phyloP scores from a whole-genome alignment of 1,139 yeast species.

The Kluyveromyces sp. region DNA sequence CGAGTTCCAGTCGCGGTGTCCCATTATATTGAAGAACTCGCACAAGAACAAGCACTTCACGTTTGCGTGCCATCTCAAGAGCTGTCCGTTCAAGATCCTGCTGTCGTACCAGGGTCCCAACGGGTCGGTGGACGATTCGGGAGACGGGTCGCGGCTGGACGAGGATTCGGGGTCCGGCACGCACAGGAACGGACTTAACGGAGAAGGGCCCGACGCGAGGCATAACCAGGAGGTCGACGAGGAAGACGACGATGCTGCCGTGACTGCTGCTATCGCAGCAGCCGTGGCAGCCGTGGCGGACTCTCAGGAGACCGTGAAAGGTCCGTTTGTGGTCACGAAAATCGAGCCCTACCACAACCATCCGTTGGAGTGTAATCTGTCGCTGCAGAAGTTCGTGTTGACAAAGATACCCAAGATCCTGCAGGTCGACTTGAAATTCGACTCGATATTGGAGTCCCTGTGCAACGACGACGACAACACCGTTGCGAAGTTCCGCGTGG shows the following conservation, averaged over 20 bases:
- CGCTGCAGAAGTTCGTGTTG: conserved; percentile 28
- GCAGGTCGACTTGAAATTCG: conserved; percentile 31
- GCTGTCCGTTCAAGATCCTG: conserved; percentile 30
- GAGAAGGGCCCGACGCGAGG: not conserved
- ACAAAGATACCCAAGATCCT: conserved; percentile 31
- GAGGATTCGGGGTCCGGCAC: not conserved
- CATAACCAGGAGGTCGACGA: conserved; percentile 11
- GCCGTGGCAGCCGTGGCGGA: conserved; percentile 23
- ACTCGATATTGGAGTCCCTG: conserved; percentile 25
- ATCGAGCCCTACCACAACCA: conserved; percentile 33
- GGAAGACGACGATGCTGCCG: conserved; percentile 12
- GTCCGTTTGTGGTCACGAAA: conserved; percentile 32
- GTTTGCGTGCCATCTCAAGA: conserved; percentile 31
- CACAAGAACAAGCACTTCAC: conserved; percentile 33
- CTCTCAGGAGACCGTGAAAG: conserved; percentile 14
- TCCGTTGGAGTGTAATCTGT: conserved; percentile 28
- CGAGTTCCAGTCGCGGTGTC: conserved; percentile 32
- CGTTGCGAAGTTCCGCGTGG: conserved; percentile 30
- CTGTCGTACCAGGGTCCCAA: conserved; percentile 21
- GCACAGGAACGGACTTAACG: conserved; percentile 4
- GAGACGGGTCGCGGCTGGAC: conserved; percentile 3
- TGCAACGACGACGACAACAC: conserved; percentile 29
- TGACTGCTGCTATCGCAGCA: conserved; percentile 28
- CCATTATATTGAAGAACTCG: conserved; percentile 32
- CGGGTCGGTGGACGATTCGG: conserved; percentile 1